These are phyloP conservation scores for Fusarium sororula DNA, from an alignment of 2,329 filamentous ascomycete genomes.

Conservation along the genomic window DNA sequence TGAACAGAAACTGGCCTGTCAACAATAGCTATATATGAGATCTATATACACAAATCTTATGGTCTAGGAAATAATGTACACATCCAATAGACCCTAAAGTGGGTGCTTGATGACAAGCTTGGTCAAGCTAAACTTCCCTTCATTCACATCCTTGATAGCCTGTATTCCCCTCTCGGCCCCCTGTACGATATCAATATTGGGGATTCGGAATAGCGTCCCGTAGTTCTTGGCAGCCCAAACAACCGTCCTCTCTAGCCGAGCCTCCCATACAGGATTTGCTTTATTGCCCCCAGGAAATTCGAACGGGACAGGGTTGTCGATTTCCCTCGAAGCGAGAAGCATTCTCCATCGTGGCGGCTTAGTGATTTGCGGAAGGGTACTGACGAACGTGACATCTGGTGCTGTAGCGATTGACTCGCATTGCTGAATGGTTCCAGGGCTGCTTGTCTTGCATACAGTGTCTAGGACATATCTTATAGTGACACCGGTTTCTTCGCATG, in stretches of 20 bases:
- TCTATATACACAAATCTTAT: fast-evolving
- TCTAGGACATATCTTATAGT: neutral
- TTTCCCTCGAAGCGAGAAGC: neutral
- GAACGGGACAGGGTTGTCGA: neutral
- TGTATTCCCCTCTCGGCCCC: neutral
- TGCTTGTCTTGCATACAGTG: neutral
- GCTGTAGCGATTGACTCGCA: neutral
- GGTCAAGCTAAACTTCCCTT: neutral
- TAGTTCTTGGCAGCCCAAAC: neutral
- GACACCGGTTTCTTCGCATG: neutral
- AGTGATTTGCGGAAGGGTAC: fast-evolving
- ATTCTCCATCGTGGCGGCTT: neutral
- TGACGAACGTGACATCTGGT: neutral
- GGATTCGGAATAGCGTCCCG: neutral
- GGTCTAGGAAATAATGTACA: neutral
- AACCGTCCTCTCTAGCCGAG: neutral
- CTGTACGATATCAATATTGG: neutral
- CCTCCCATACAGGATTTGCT: neutral
- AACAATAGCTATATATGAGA: neutral
- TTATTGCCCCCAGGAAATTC: neutral
- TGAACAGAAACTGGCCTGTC: neutral
- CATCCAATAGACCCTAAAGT: neutral
- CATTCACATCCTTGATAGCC: neutral
- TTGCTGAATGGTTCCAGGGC: neutral
- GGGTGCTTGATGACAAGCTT: neutral